phyloP scores from a whole-genome alignment of 1,139 yeast genomes.

The Pneumocystis jirovecii region DNA sequence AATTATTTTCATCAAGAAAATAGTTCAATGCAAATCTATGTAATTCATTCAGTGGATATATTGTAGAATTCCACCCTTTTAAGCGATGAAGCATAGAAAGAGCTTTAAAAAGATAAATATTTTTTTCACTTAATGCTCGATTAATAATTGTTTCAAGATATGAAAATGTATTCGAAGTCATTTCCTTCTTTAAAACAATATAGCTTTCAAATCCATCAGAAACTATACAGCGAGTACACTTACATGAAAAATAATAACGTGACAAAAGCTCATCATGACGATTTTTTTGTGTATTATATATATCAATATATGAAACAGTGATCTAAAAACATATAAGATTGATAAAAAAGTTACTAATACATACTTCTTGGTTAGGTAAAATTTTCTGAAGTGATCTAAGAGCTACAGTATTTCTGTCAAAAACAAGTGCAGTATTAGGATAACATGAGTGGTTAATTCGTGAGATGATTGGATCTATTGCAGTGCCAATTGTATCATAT shows the following conservation, averaged over 20 bases:
- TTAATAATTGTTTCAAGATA: background rate
- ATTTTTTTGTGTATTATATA: slow-evolving; percentile 2
- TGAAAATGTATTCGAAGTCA: background rate
- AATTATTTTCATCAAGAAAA: background rate
- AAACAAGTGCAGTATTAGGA: slow-evolving; percentile 23
- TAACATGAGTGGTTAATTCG: slow-evolving; percentile 25
- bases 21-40: background rate
- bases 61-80: background rate
- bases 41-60: background rate
- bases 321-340: background rate
- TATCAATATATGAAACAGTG: slow-evolving; percentile 12
- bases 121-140: background rate
- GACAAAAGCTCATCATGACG: slow-evolving; percentile 5
- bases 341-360: background rate
- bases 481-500: slow-evolving; percentile 21
- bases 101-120: background rate
- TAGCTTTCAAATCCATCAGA: background rate
- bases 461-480: slow-evolving; percentile 28
- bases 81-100: background rate
- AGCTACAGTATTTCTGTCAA: slow-evolving; percentile 15
- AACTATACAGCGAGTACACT: slow-evolving; percentile 8
- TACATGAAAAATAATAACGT: slow-evolving; percentile 13
- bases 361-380: slow-evolving; percentile 19
- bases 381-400: slow-evolving; percentile 20
- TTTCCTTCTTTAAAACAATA: background rate